phyloP scores from a whole-genome alignment of 108 stramenopile genomes.

The Pseudonitzschia multiseries region DNA sequence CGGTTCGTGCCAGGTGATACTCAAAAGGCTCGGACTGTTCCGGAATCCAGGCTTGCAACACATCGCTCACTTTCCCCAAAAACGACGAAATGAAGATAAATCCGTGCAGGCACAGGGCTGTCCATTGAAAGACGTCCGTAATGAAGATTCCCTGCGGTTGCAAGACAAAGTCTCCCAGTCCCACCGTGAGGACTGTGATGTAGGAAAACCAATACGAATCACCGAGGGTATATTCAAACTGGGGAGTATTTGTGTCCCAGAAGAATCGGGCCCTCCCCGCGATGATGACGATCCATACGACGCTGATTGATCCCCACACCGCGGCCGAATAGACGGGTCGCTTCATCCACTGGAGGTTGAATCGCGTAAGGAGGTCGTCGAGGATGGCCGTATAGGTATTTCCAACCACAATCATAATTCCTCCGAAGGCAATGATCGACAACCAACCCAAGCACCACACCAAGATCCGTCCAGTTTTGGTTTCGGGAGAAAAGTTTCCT shows the following conservation, averaged over 20 bases:
- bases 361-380: constrained; percentile 4
- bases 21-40: neutral
- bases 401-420: neutral
- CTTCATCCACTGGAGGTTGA: neutral
- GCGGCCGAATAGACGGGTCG: neutral
- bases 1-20: constrained; percentile 5
- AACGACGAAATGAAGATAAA: constrained; percentile 4
- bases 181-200: constrained; percentile 9
- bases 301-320: neutral
- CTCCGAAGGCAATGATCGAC: constrained; percentile 13
- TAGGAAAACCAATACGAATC: constrained; percentile 18
- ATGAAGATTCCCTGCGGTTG: constrained; percentile 15
- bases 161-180: constrained; percentile 5
- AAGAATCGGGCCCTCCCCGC: neutral
- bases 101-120: neutral
- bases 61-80: neutral
- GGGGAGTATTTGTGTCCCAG: neutral
- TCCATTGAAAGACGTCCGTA: constrained; percentile 10
- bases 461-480: neutral
- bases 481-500: constrained; percentile 12
- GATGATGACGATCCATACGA: neutral
- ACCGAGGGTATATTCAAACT: neutral
- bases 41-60: neutral
- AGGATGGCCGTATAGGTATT: neutral
- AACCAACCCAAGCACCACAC: constrained; percentile 8